These are phyloP conservation scores for Trichoderma atrobrunneum DNA, from an alignment of 2,329 filamentous ascomycete species.

Conservation along the genomic window DNA sequence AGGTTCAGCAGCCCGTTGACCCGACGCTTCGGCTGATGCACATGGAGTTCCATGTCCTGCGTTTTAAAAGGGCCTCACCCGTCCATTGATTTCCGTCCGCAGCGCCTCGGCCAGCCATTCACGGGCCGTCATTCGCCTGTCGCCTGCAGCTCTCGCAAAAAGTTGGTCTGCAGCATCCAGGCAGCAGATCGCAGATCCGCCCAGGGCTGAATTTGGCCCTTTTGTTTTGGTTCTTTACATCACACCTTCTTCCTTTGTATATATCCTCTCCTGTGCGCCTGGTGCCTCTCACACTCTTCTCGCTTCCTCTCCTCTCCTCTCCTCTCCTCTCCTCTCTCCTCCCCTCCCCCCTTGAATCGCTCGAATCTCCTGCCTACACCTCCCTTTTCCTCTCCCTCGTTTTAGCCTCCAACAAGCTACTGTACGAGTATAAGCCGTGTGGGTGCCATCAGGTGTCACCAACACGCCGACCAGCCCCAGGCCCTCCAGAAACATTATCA, in stretches of 20 bases:
- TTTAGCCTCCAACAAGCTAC: background rate
- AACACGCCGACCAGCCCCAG: constrained; percentile 13
- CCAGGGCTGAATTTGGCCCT: constrained; percentile 8
- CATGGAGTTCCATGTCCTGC: constrained; percentile 1
- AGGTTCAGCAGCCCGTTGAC: constrained; percentile 8
- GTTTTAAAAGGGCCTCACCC: constrained; percentile 14
- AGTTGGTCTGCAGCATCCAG: constrained; percentile 16
- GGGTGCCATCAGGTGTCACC: constrained; percentile 18
- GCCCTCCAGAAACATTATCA: constrained; percentile 33
- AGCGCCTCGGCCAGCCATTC: background rate
- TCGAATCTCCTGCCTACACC: background rate
- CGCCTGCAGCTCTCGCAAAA: constrained; percentile 8
- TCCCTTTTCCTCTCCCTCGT: background rate
- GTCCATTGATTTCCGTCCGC: background rate
- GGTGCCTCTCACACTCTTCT: background rate
- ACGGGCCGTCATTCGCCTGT: background rate
- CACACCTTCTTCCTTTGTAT: background rate
- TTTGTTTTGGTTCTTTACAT: background rate
- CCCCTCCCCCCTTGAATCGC: background rate
- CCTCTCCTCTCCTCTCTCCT: background rate
- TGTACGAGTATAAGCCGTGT: constrained; percentile 5
- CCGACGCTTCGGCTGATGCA: constrained; percentile 18
- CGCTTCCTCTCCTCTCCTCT: background rate
- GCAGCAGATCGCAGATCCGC: constrained; percentile 19
- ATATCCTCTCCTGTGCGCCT: background rate